Base-by-base conservation (phyloP, 352 stramenopile genomes). In the Globisporangium parvum region DNA sequence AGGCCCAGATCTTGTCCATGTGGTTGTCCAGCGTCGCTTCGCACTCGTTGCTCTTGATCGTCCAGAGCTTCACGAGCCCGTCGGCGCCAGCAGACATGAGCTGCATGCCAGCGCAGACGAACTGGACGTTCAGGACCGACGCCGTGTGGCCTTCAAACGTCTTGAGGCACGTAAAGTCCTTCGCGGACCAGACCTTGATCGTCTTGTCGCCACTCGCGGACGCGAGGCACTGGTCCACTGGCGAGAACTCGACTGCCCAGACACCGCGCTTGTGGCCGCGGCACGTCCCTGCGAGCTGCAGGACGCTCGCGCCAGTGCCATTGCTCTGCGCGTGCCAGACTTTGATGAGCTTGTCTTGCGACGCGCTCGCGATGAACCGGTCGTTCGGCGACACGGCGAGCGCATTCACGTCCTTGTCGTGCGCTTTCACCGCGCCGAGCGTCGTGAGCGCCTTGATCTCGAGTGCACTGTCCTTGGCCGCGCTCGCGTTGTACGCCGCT, bases 41-140 rank as follows among this genome's bases (percentile, higher is more conserved):
- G 65, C 96, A 99, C 71, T 99, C 96, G 71, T 98, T 98, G 51
- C 86, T 98, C 53, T 96, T 87, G 67, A 99, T 98, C 10, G 94
- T 99, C 96, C 97, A 99, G 21, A 99, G 72, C 73, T 98, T 98
- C 2, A 99, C 68, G 31, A 99, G 81, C 0, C 97, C 97, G 66
- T 99, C 96, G 23, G 96, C 96, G 54, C 93, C 96, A 2, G 88
- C 88, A 28, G 95, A 98, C 21, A 99, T 51, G 23, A 99, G 65
- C 75, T 99, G 90, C 73, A 95, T 90, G 28, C 92, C 91, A 2
- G 78, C 73, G 57, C 82, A 95, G 21, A 95, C 70, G 51, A 96
- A 98, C 71, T 90, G 78, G 31, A 96, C 75, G 55, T 81, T 87
- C 28, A 98, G 62, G 20, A 97, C 85, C 15, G 87, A 95, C 40